phyloP scores from a whole-genome alignment of 257 asterid genomes.

The Jasminum sambac region DNA sequence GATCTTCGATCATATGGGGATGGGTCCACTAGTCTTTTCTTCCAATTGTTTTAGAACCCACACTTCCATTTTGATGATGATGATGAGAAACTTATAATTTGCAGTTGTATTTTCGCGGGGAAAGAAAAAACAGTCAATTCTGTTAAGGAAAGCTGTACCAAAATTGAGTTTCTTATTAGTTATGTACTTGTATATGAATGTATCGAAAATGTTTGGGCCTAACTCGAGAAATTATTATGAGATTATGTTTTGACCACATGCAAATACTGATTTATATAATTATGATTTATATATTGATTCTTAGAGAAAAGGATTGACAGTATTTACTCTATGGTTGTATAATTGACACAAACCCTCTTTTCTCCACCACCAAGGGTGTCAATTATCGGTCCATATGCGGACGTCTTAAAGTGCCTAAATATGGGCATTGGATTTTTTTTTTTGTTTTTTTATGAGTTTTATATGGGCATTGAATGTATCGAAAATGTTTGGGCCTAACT shows the following conservation, averaged over 20 bases:
- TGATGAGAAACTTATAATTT: neutral
- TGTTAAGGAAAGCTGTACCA: neutral
- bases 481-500: too few species aligned
- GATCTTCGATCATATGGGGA: conserved; percentile 53
- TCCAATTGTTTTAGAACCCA: conserved; percentile 41
- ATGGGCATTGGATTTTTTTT: too few species aligned
- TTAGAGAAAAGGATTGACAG: conserved; percentile 17
- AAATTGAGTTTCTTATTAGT: neutral
- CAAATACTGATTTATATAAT: neutral
- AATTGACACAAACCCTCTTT: too few species aligned
- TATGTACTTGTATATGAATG: conserved; percentile 12
- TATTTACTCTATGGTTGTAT: too few species aligned
- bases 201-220: neutral
- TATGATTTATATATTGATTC: too few species aligned
- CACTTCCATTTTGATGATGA: neutral
- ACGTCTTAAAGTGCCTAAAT: too few species aligned
- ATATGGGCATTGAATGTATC: too few species aligned
- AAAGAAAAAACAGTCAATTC: neutral
- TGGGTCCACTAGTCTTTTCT: conserved; percentile 52
- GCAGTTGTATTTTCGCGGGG: neutral
- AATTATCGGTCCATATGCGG: too few species aligned
- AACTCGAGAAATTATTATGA: neutral
- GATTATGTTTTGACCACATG: neutral
- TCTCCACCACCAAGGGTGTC: too few species aligned
- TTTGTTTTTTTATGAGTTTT: too few species aligned